These are phyloP conservation scores for Triglochin maritima DNA, from an alignment of 106 monocot species.

Conservation along the genomic window DNA sequence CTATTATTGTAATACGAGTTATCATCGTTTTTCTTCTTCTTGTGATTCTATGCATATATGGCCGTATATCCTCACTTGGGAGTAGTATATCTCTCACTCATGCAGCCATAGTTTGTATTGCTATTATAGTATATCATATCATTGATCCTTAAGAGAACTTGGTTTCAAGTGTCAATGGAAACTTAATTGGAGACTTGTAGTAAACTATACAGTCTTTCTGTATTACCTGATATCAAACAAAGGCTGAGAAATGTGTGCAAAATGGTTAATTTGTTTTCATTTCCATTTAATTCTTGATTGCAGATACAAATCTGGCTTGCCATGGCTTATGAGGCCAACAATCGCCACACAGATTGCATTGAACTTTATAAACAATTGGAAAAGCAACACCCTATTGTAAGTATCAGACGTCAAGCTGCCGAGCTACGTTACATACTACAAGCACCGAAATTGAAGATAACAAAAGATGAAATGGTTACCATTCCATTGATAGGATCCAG, in stretches of 20 bases:
- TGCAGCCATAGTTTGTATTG: too few relatives aligned
- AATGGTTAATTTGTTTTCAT: neutral
- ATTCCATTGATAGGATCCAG: slow-evolving; percentile 93
- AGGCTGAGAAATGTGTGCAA: too few relatives aligned
- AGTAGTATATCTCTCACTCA: neutral
- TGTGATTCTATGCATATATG: neutral
- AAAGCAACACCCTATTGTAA: slow-evolving; percentile 65
- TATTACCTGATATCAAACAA: too few relatives aligned
- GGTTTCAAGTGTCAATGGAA: too few relatives aligned
- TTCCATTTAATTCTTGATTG: slow-evolving; percentile 3
- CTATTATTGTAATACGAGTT: neutral
- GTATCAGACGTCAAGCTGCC: slow-evolving; percentile 85
- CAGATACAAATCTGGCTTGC: slow-evolving; percentile 99
- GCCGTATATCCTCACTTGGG: neutral
- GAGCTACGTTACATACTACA: slow-evolving; percentile 88
- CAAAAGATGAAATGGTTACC: slow-evolving; percentile 93
- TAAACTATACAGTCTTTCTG: too few relatives aligned
- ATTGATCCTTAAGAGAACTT: too few relatives aligned
- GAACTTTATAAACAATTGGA: slow-evolving; percentile 73
- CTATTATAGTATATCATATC: too few relatives aligned
- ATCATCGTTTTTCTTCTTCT: neutral
- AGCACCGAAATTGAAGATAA: slow-evolving; percentile 96
- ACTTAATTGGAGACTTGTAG: too few relatives aligned
- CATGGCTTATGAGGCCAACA: slow-evolving; percentile 98
- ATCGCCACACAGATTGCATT: slow-evolving; percentile 88